These are phyloP conservation scores for Globisporangium camurandrum DNA, from an alignment of 352 stramenopile genomes.

Conservation along the genomic window DNA sequence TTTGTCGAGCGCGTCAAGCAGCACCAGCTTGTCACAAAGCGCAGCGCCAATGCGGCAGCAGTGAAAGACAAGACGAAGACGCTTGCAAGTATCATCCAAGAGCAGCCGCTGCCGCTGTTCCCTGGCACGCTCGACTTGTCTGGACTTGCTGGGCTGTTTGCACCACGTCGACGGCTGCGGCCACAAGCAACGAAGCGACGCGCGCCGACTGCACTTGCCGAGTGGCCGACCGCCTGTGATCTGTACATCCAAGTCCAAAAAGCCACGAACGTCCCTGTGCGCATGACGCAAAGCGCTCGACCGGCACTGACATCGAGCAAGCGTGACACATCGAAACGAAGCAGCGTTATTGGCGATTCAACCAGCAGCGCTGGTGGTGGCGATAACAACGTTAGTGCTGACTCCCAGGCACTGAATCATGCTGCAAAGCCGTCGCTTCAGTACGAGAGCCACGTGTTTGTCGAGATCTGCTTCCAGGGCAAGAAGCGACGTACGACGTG, in stretches of 20 bases:
- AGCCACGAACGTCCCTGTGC: constrained; percentile 64
- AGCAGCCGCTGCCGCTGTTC: constrained; percentile 77
- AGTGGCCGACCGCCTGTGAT: constrained; percentile 57
- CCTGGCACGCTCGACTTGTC: constrained; percentile 57
- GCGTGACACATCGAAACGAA: neutral
- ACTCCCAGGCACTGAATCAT: neutral
- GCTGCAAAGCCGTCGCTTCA: neutral
- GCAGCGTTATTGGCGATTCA: neutral
- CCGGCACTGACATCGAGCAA: constrained; percentile 1
- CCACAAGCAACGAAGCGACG: constrained; percentile 25
- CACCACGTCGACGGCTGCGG: constrained; percentile 36
- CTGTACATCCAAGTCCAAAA: constrained; percentile 84
- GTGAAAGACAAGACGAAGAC: constrained; percentile 17
- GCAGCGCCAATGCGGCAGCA: constrained; percentile 2
- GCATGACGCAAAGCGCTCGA: constrained; percentile 19
- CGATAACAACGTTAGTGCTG: constrained; percentile 2
- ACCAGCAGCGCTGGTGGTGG: neutral
- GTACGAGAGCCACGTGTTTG: constrained; percentile 51
- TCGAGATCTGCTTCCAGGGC: constrained; percentile 82
- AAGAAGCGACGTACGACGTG: constrained; percentile 60
- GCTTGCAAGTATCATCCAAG: constrained; percentile 72
- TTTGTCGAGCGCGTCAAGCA: constrained; percentile 51
- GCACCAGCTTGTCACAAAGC: constrained; percentile 14
- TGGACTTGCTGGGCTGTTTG: constrained; percentile 45
- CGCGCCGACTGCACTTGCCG: constrained; percentile 19